phyloP scores from a whole-genome alignment of 495 filamentous ascomycete genomes.

The Glonium stellatum region DNA sequence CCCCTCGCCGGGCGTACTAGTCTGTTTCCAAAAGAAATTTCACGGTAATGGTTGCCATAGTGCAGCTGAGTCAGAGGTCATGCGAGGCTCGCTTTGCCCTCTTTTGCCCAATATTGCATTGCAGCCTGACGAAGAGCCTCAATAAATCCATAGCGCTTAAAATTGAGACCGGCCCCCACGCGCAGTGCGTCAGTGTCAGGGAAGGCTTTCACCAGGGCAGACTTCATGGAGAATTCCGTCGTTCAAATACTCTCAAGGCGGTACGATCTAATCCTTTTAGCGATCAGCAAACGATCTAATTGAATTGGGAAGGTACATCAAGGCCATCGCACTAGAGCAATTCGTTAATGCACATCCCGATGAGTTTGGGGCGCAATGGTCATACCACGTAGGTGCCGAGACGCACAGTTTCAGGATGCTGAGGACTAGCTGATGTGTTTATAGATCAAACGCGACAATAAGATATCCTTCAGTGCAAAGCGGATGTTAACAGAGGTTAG shows the following conservation, averaged over 20 bases:
- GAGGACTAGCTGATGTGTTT: background rate
- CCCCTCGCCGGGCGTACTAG: too few relatives aligned
- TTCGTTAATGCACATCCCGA: conserved; percentile 5
- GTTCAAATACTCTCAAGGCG: background rate
- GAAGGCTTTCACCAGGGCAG: background rate
- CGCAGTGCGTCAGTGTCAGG: background rate
- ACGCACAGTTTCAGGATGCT: background rate
- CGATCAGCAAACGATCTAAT: background rate
- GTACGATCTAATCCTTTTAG: background rate
- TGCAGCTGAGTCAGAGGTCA: background rate
- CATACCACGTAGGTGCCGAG: background rate
- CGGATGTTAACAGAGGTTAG: conserved; percentile 9
- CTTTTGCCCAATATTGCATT: background rate
- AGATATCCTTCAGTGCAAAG: conserved; percentile 7
- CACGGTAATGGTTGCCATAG: too few relatives aligned
- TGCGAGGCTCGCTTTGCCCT: background rate
- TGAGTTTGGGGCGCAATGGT: conserved; percentile 13
- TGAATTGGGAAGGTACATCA: conserved; percentile 7
- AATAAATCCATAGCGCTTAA: background rate
- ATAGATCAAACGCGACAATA: conserved; percentile 7
- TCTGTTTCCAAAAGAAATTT: too few relatives aligned
- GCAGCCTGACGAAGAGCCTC: background rate
- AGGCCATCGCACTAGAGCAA: background rate
- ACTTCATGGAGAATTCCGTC: background rate
- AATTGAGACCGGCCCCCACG: background rate